Evolutionary conservation across 2,329 filamentous ascomycete genomes (phyloP).

Genomic region (Ophiostoma australiae): DNA sequence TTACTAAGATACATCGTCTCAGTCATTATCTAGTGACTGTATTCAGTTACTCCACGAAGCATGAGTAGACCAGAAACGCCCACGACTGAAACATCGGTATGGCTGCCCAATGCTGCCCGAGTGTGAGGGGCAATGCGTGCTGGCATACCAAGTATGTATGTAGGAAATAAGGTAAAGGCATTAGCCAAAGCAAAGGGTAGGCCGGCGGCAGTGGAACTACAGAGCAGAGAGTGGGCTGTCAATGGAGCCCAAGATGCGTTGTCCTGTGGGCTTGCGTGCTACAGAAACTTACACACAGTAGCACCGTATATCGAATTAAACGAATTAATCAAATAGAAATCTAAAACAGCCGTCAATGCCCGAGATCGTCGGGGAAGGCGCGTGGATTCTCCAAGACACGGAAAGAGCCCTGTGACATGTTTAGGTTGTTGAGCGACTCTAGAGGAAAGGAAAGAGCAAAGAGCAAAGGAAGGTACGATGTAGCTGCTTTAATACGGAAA

Average conservation of each 20-base stretch:
- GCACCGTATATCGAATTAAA: neutral
- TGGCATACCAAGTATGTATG: neutral
- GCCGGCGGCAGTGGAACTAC: conserved; percentile 17
- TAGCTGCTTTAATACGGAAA: neutral
- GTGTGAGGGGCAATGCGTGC: conserved; percentile 14
- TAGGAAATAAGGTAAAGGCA: neutral
- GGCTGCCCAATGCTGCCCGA: conserved; percentile 21
- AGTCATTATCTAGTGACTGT: too few species aligned
- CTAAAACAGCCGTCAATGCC: neutral
- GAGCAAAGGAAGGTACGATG: neutral
- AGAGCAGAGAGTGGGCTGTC: conserved; percentile 17
- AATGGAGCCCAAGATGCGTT: conserved; percentile 14
- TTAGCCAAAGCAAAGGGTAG: neutral
- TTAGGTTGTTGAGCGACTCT: neutral
- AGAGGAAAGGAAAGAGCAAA: neutral
- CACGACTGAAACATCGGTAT: neutral
- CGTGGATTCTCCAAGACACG: neutral
- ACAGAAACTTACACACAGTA: conserved; percentile 7
- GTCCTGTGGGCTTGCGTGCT: conserved; percentile 6
- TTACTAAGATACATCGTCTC: neutral
- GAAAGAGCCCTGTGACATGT: neutral
- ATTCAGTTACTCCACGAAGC: neutral
- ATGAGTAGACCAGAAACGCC: neutral
- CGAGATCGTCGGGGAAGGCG: conserved; percentile 13
- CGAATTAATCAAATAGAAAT: neutral